Base-by-base conservation (phyloP, 305 asterid genomes). In the Fraxinus velutina region DNA sequence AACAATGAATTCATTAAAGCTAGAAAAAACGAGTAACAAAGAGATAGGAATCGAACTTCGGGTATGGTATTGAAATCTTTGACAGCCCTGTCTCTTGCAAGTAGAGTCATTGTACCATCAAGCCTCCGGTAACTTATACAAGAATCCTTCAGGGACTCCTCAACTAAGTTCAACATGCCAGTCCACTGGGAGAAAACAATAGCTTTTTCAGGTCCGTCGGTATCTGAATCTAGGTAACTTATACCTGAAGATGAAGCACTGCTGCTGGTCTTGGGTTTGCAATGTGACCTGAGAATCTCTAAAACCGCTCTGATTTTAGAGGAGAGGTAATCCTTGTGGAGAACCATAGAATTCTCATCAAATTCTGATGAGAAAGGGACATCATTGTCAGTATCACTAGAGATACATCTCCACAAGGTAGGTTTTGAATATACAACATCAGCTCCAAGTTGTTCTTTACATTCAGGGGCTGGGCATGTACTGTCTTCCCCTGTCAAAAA, bases 171-270 rank as follows among this genome's bases (percentile, higher is more conserved):
- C 88, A 96, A 88, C 99, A 96, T 96, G 87, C 96, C 82, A 79
- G 99, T 96, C 99, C 99, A 96, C 81, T 96, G 99, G 81, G 99
- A 94, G 86, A 96, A 96, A 42, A 96, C 90, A 84, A 96, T 93
- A 85, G 98, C 94, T 88, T 96, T 96, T 84, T 89, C 89, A 27
- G 90, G 91, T 83, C 80, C 90, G 73, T 84, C 78, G 78, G 71
- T 64, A 70, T 89, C 90, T 33, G 88, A 75, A 50, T 80, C 86
- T 62, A 78, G 78, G 75, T 60, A 75, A 57, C 33, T 82, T 81
- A 76, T 82, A 76, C 83, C 85, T 6, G 93, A 79, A 68, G 88
- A 85, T 52, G 89, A 86, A 76, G 90, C 84, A 73, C 87, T 90
- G 22, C 77, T 90, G 44, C 85, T 85, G 60, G 64, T 34, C 81